Conservation (phyloP, 2,329 filamentous ascomycete genomes). For the Macroventuria anomochaeta region DNA sequence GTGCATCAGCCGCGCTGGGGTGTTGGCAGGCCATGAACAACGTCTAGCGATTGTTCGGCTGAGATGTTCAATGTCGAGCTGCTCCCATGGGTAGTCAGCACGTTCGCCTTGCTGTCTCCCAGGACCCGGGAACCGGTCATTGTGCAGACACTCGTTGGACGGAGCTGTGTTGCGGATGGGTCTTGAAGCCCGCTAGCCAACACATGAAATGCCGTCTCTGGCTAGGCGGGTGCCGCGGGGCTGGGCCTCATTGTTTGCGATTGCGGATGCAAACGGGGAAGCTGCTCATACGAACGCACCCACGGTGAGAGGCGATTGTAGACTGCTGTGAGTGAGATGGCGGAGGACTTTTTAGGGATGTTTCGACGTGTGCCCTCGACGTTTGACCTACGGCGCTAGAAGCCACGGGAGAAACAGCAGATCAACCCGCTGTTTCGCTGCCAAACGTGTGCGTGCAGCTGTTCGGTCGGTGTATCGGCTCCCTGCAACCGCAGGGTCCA, state of each 20-base stretch:
- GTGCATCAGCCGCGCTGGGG: neutral
- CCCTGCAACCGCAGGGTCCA: constrained; percentile 7
- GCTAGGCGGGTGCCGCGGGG: neutral
- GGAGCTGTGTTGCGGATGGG: neutral
- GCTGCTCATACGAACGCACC: constrained; percentile 2
- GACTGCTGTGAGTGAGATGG: neutral
- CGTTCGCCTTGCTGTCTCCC: neutral
- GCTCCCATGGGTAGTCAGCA: neutral
- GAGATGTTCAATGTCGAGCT: neutral
- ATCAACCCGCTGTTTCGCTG: constrained; percentile 10
- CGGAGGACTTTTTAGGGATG: neutral
- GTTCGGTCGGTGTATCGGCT: constrained; percentile 5
- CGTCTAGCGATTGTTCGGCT: neutral
- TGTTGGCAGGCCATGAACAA: neutral
- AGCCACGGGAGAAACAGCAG: constrained; percentile 3
- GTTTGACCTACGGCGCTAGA: constrained; percentile 5
- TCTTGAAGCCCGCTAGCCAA: constrained; percentile 1
- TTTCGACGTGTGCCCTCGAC: neutral
- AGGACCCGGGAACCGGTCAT: neutral
- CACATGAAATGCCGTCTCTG: neutral
- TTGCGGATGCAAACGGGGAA: constrained; percentile 2
- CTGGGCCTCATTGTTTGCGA: constrained; percentile 1
- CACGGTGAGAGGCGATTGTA: neutral
- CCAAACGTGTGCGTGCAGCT: constrained; percentile 1
- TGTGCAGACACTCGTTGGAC: neutral